These are phyloP conservation scores for Rubroboletus satanas DNA, from an alignment of 768 basidiomycete genomes.

Conservation along the genomic window DNA sequence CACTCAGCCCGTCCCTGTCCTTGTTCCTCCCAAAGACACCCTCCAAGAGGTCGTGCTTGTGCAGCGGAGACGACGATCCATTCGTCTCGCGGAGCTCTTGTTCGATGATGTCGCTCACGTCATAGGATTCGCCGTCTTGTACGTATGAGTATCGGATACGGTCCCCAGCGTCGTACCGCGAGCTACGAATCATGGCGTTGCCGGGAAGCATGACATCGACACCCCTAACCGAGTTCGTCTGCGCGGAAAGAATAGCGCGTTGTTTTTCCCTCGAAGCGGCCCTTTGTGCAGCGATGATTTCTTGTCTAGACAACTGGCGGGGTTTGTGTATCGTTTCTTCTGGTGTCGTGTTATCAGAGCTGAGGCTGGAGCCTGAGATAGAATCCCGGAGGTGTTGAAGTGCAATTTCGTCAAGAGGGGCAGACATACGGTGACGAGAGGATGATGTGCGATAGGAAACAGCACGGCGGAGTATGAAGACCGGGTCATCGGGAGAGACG, in stretches of 20 bases:
- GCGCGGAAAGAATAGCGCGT: slow-evolving; percentile 79
- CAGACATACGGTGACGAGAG: slow-evolving; percentile 66
- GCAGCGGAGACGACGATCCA: slow-evolving; percentile 21
- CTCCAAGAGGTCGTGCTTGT: slow-evolving; percentile 61
- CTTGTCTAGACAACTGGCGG: slow-evolving; percentile 61
- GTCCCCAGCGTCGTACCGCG: slow-evolving; percentile 66
- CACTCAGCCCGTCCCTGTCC: slow-evolving; percentile 59
- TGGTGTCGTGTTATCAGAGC: slow-evolving; percentile 40
- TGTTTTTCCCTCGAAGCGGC: slow-evolving; percentile 83
- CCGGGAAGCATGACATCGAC: slow-evolving; percentile 86
- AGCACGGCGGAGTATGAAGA: slow-evolving; percentile 86
- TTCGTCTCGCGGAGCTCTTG: slow-evolving; percentile 72
- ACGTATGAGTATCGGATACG: slow-evolving; percentile 92
- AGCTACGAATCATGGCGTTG: slow-evolving; percentile 80
- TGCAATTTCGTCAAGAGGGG: slow-evolving; percentile 81
- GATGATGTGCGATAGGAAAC: slow-evolving; percentile 67
- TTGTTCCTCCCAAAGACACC: slow-evolving; percentile 56
- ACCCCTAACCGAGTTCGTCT: slow-evolving; percentile 80
- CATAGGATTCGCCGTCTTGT: slow-evolving; percentile 87
- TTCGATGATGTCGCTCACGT: slow-evolving; percentile 91
- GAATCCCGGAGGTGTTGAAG: slow-evolving; percentile 69
- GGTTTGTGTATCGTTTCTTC: slow-evolving; percentile 36
- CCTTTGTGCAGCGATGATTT: slow-evolving; percentile 92
- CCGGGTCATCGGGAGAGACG: slow-evolving; percentile 76
- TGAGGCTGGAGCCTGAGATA: slow-evolving; percentile 50